Percentiles rank a stretch among this genome's conserved stretches.
phyloP scores from a whole-genome alignment of 2,329 filamentous ascomycete species.

The Nigrospora sphaerica region DNA sequence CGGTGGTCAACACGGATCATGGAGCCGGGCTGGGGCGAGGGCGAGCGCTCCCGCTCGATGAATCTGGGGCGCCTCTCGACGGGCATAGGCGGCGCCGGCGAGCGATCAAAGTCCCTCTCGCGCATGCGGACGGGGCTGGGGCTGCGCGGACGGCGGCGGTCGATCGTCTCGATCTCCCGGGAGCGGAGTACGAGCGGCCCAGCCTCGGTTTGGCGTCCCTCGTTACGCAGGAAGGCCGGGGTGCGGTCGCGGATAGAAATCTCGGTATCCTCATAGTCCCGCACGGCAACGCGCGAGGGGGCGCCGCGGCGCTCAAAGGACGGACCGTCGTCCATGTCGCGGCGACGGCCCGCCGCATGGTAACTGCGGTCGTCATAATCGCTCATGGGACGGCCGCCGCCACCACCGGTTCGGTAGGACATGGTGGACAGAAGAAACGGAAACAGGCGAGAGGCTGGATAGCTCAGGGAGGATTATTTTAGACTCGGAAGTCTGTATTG shows the following conservation, averaged over 20 bases:
- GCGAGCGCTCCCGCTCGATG: constrained; percentile 31
- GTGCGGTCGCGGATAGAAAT: constrained; percentile 36
- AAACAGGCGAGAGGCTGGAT: no score
- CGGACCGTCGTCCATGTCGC: constrained; percentile 18
- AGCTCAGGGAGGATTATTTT: no score
- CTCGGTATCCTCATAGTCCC: constrained; percentile 31
- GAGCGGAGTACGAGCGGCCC: constrained; percentile 47
- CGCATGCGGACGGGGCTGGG: constrained; percentile 36
- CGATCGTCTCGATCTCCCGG: constrained; percentile 47
- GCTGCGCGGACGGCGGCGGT: constrained; percentile 36
- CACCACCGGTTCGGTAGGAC: constrained; percentile 15
- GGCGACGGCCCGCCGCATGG: constrained; percentile 26
- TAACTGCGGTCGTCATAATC: constrained; percentile 42
- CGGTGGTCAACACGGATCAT: constrained; percentile 16
- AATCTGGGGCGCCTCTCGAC: constrained; percentile 32
- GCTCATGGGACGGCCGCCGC: constrained; percentile 11
- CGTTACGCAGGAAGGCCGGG: constrained; percentile 45
- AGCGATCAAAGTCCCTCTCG: constrained; percentile 34
- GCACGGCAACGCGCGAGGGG: constrained; percentile 18
- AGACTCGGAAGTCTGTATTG: no score
- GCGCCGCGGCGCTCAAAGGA: constrained; percentile 16
- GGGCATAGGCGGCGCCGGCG: constrained; percentile 25
- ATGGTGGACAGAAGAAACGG: constrained; percentile 1
- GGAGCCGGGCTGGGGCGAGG: constrained; percentile 14
- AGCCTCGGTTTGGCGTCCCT: constrained; percentile 37